A percentile compares a stretch with the other conserved stretches of the same genome.
Evolutionary conservation across 1,284 basidiomycete genomes (phyloP).

Genomic region (Testicularia cyperi): DNA sequence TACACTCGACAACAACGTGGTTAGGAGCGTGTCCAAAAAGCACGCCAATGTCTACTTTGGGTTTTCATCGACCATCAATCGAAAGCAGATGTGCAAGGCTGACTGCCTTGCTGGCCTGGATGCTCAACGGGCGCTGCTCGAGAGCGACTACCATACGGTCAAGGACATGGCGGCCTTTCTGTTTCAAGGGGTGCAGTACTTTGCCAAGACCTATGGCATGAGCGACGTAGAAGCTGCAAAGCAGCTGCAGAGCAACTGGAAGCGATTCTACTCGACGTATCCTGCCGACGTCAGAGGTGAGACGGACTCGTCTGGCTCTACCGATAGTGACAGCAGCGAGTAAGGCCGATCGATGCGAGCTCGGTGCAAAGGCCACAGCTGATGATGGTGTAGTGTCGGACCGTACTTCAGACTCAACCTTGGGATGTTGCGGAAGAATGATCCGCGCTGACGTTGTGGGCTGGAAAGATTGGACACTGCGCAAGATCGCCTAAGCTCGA

Average conservation of each 20-base stretch:
- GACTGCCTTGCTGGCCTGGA: conserved; percentile 36
- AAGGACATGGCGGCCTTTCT: conserved; percentile 24
- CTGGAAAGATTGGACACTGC: too few relatives aligned
- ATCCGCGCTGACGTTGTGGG: too few relatives aligned
- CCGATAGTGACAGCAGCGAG: too few relatives aligned
- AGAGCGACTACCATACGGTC: conserved; percentile 49
- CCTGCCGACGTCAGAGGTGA: too few relatives aligned
- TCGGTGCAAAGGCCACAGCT: too few relatives aligned
- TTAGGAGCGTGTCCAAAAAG: conserved; percentile 33
- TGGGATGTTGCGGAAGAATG: too few relatives aligned
- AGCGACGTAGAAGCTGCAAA: conserved; percentile 5
- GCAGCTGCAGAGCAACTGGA: conserved; percentile 21
- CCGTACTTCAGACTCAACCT: too few relatives aligned
- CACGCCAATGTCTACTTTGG: conserved; percentile 51
- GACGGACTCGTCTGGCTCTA: too few relatives aligned
- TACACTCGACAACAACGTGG: conserved; percentile 47
- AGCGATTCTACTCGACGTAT: conserved; percentile 11
- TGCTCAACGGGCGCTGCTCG: conserved; percentile 35
- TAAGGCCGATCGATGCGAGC: too few relatives aligned
- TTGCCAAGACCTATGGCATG: conserved; percentile 11
- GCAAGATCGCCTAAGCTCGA: too few relatives aligned
- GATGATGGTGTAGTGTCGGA: too few relatives aligned
- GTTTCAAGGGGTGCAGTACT: conserved; percentile 17
- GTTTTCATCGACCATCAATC: conserved; percentile 54
- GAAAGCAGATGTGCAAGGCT: conserved; percentile 27